phyloP scores from a whole-genome alignment of 2,329 filamentous ascomycete species.

The Alternaria longipes region DNA sequence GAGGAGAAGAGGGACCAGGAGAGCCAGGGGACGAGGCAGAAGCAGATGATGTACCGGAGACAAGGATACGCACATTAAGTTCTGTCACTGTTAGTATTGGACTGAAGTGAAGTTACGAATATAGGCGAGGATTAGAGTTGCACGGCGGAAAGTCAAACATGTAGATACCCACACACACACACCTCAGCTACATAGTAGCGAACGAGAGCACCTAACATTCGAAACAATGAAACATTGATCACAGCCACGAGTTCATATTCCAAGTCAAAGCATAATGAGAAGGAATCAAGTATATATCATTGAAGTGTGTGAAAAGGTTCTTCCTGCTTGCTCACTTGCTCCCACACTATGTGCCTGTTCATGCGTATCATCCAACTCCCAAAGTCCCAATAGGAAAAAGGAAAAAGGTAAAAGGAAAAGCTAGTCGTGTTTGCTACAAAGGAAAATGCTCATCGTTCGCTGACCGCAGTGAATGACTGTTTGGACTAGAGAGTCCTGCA shows the following conservation, averaged over 20 bases:
- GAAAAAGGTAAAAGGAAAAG: conserved; percentile 6
- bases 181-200: conserved; percentile 17
- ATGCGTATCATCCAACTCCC: conserved; percentile 24
- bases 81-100: conserved; percentile 46
- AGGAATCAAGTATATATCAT: conserved; percentile 45
- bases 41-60: conserved; percentile 51
- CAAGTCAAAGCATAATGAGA: not conserved
- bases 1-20: conserved; percentile 21
- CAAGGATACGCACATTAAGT: conserved; percentile 50
- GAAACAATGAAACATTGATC: not conserved
- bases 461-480: conserved; percentile 32
- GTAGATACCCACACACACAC: conserved; percentile 2
- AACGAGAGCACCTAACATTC: not conserved
- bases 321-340: conserved; percentile 11
- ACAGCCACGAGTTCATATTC: not conserved
- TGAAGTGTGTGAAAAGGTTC: conserved; percentile 31
- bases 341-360: not conserved
- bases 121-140: not conserved
- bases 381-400: conserved; percentile 10
- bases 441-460: conserved; percentile 27
- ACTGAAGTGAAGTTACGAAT: conserved; percentile 28
- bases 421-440: conserved; percentile 31
- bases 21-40: conserved; percentile 30
- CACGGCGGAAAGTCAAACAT: not conserved
- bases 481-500: conserved; percentile 1